phyloP scores from a whole-genome alignment of 106 monocot genomes.

The Allium cepa region DNA sequence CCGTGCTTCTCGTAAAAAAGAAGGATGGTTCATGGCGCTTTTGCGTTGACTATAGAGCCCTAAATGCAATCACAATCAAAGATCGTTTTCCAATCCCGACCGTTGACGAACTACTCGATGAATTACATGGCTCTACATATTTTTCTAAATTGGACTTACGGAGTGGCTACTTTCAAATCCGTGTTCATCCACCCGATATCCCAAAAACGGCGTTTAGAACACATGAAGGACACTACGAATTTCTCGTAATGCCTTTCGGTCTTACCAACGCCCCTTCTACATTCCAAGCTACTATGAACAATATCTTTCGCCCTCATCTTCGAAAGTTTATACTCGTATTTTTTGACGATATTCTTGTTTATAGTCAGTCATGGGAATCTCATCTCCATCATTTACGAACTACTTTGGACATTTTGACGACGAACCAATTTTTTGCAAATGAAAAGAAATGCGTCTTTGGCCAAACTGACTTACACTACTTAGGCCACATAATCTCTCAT shows the following conservation, averaged over 20 bases:
- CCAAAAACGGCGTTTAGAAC: neutral
- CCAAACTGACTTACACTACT: neutral
- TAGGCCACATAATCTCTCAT: neutral
- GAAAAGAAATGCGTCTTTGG: neutral
- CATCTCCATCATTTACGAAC: neutral
- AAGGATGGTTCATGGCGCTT: neutral
- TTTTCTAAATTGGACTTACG: neutral
- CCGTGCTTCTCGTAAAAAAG: neutral
- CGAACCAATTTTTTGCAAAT: neutral
- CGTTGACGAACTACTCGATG: neutral
- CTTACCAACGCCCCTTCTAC: neutral
- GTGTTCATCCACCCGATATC: neutral
- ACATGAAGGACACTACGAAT: neutral
- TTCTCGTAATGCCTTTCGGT: neutral
- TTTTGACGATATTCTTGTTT: conserved; percentile 2
- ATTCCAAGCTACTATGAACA: neutral
- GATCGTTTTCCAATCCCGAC: neutral
- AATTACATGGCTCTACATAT: neutral
- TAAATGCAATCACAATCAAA: neutral
- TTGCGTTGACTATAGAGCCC: conserved; percentile 4
- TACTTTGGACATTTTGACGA: neutral
- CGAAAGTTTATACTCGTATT: neutral
- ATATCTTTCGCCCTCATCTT: neutral
- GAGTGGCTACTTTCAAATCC: neutral
- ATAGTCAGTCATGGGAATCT: neutral